phyloP scores from a whole-genome alignment of 2,329 filamentous ascomycete genomes.

The Colletotrichum costaricense region DNA sequence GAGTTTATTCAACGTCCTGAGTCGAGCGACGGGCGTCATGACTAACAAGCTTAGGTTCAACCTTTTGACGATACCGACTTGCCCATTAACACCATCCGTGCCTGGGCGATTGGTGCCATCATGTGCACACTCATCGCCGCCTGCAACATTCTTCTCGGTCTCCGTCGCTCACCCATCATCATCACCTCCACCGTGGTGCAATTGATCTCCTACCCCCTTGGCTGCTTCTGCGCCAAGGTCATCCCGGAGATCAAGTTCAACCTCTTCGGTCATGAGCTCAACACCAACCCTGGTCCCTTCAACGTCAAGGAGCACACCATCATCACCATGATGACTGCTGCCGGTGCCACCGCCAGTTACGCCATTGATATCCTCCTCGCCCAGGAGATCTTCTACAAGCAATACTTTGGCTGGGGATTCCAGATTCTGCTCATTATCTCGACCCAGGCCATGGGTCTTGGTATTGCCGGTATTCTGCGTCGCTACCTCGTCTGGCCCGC shows the following conservation, averaged over 20 bases:
- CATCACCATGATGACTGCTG: conserved; percentile 58
- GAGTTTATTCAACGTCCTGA: conserved; percentile 6
- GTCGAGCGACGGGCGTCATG: neutral
- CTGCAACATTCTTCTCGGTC: conserved; percentile 64
- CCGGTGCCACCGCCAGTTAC: conserved; percentile 47
- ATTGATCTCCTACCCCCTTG: conserved; percentile 63
- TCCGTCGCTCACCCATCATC: conserved; percentile 61
- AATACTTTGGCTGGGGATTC: conserved; percentile 61
- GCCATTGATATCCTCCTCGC: conserved; percentile 55
- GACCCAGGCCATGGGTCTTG: conserved; percentile 68
- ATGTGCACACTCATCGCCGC: conserved; percentile 68
- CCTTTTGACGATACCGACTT: conserved; percentile 59
- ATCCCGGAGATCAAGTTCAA: conserved; percentile 45
- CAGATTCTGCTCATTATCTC: conserved; percentile 65
- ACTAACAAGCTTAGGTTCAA: conserved; percentile 33
- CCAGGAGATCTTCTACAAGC: conserved; percentile 60
- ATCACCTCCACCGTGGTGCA: conserved; percentile 67
- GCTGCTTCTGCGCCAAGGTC: conserved; percentile 45
- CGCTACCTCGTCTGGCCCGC: conserved; percentile 66
- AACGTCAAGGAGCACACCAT: conserved; percentile 62
- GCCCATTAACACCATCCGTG: conserved; percentile 67
- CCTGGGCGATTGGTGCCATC: conserved; percentile 68
- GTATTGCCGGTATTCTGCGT: conserved; percentile 64
- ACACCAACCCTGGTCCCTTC: conserved; percentile 55
- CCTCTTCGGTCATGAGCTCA: conserved; percentile 46